These are phyloP conservation scores for Syzygium aromaticum DNA, from an alignment of 345 rosid species.

Conservation along the genomic window DNA sequence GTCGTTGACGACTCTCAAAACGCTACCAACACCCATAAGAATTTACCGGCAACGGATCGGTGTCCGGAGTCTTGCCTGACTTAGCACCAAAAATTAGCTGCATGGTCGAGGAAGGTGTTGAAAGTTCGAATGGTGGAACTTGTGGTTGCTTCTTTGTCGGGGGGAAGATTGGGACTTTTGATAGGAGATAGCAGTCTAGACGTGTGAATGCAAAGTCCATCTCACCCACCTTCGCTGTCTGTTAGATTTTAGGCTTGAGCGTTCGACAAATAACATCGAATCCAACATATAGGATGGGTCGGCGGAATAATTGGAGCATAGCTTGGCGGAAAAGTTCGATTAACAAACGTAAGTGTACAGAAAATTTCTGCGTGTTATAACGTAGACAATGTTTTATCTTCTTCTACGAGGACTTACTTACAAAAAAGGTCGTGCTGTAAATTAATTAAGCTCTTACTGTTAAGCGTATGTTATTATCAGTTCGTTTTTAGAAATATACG, in stretches of 20 bases:
- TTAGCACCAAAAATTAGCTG: too few species aligned
- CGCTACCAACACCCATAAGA: too few species aligned
- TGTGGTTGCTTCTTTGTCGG: slow-evolving; percentile 26
- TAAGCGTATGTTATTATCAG: not conserved
- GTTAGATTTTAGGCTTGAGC: too few species aligned
- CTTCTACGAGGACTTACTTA: not conserved
- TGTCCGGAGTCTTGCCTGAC: too few species aligned
- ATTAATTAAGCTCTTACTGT: not conserved
- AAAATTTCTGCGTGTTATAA: not conserved
- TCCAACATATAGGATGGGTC: not conserved
- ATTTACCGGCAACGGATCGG: too few species aligned
- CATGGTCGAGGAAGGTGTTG: slow-evolving; percentile 29
- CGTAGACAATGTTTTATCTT: not conserved
- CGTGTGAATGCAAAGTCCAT: too few species aligned
- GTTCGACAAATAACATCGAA: not conserved
- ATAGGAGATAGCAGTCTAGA: not conserved
- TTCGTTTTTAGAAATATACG: not conserved
- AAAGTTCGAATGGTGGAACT: slow-evolving; percentile 17
- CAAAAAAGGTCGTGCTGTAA: not conserved
- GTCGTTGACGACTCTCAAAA: too few species aligned
- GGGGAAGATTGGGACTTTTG: slow-evolving; percentile 15
- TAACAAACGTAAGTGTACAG: not conserved
- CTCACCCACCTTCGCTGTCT: too few species aligned
- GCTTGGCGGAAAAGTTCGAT: not conserved
- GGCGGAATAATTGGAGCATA: too few species aligned